Base-by-base conservation (phyloP, 75 land plant genomes). In the Isoetes taiwanensis region DNA sequence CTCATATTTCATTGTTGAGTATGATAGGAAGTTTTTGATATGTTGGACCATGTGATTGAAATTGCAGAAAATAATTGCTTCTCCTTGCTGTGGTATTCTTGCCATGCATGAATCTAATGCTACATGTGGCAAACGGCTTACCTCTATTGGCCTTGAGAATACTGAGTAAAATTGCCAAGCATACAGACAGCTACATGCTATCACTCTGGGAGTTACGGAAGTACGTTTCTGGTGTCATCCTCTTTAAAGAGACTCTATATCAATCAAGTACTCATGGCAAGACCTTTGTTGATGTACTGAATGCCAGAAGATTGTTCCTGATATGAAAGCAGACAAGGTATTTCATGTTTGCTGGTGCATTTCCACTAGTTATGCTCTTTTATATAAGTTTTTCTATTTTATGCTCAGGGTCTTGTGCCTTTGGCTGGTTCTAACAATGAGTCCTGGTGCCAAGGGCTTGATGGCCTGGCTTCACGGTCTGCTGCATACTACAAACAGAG, bases 191-290 rank as follows among this genome's bases (percentile, higher is more conserved):
- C 78, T 84, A 8, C 56, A 80, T 32, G 50, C 77, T 52, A 69
- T 78, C 20, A 75, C 87, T 28, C 87, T 85, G 27, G 87, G 81
- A 12, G 68, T 82, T 5, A 23, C 83, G 85, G 0, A 59, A 79
- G 42, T 81, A 75, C 39, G 72, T 79, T 28, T 79, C 82, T 23
- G 72, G 72, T 10, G 67, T 65, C 0, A 68, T 68, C 56, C 43
- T 68, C 19, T 68, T 68, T 39, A 65, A 72, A 61, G 75, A 72
- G 43, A 72, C 71, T 1, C 54, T 72, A 0, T 67, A 72, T 41
- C 71, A 72, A 56, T 67, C 71, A 32, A 62, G 71, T 26, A 61
- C 31, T 3, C 61, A 67, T 2, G 72, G 75, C 3, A 58, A 65
- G 58, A 72, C 48, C 33, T 62, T 72, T 52, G 70, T 72, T 8